Base-by-base conservation (phyloP, 2,329 filamentous ascomycete genomes). In the Monilinia aucupariae region DNA sequence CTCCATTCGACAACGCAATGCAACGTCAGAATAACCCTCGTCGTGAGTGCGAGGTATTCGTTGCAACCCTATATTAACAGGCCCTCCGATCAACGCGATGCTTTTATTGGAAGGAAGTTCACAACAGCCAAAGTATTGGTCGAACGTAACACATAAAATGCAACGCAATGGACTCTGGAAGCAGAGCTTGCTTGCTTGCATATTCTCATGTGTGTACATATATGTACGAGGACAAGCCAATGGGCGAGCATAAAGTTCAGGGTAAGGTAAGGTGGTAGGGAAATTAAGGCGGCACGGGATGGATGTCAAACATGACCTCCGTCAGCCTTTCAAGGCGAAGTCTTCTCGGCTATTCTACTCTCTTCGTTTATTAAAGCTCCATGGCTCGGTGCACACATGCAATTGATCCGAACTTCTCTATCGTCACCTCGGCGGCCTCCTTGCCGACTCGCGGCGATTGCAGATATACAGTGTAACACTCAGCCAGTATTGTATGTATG, bases 311-410 rank as follows among this genome's bases (percentile, higher is more conserved):
- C 50, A 61, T 47, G 49, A 30, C 45, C 15, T 45, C 53, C 53
- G 39, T 63, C 53, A 51, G 47, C 61, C 53, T 37, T 63, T 59
- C n/a, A 63, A 63, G 61, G 61, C 53, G 27, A 63, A 62, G 12
- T 41, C 1, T 47, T 32, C 20, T 34, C 20, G 41, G 54, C 6
- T 32, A 45, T 47, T 47, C 20, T 56, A 34, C 41, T 47, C 39
- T 41, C 22, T 34, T 20, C 27, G 7, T 17, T 22, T 34, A 22
- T 22, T 39, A 15, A 39, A 15, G 12, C 13, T 37, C 22, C n/a
- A 20, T 25, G 22, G 22, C 30, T 45, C 41, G 6, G 27, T 47
- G 27, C 47, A 56, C 27, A 47, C 41, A 56, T 32, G 30, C 34
- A 5, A n/a, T 47, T 41, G 22, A 49, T n/a, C 45, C 56, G 56